phyloP scores from a whole-genome alignment of 1,139 yeast species.

The Pichia sp. region DNA sequence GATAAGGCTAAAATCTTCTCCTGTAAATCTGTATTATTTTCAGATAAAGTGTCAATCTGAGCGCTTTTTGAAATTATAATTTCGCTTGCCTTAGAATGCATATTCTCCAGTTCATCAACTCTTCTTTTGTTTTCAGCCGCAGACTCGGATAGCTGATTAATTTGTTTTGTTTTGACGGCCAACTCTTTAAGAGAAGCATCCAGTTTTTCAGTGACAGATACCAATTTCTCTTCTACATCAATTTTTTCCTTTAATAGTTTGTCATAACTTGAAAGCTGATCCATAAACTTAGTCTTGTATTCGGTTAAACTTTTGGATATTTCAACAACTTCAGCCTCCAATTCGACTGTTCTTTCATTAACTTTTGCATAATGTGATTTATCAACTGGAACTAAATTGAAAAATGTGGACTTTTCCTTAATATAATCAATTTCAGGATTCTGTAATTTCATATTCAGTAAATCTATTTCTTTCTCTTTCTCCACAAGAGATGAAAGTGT shows the following conservation, averaged over 20 bases:
- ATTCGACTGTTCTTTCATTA: not conserved
- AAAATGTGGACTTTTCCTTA: constrained; percentile 1
- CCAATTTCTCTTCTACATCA: not conserved
- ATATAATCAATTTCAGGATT: constrained; percentile 21
- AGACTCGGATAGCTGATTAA: too few relatives aligned
- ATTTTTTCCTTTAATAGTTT: not conserved
- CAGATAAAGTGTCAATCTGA: too few relatives aligned
- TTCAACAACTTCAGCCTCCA: not conserved
- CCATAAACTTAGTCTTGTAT: not conserved
- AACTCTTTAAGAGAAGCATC: too few relatives aligned
- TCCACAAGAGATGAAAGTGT: not conserved
- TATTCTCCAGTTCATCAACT: too few relatives aligned
- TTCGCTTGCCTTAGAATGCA: too few relatives aligned
- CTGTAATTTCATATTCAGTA: not conserved
- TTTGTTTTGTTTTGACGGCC: too few relatives aligned
- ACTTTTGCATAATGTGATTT: constrained; percentile 14
- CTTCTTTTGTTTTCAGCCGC: too few relatives aligned
- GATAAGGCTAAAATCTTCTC: too few relatives aligned
- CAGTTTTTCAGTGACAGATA: too few relatives aligned
- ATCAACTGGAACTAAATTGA: not conserved
- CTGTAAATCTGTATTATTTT: too few relatives aligned
- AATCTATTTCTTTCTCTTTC: not conserved
- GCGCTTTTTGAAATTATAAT: too few relatives aligned
- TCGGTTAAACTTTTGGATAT: not conserved
- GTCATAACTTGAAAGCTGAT: not conserved